These are phyloP conservation scores for Globisporangium megalacanthum DNA, from an alignment of 352 stramenopile species.

Conservation along the genomic window DNA sequence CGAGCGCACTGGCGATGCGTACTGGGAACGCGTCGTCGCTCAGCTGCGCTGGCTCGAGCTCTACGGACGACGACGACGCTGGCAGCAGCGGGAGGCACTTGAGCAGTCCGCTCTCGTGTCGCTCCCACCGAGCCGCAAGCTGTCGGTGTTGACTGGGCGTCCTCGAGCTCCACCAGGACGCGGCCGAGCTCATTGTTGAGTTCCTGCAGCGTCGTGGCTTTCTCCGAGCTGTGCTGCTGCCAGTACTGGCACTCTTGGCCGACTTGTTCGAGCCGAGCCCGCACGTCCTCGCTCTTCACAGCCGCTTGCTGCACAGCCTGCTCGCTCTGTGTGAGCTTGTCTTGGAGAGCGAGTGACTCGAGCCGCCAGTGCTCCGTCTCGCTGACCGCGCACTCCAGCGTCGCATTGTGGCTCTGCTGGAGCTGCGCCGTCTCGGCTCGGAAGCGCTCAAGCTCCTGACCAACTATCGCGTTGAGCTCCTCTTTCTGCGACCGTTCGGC, in stretches of 20 bases:
- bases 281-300: slow-evolving; percentile 27
- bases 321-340: slow-evolving; percentile 17
- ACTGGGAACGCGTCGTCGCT: slow-evolving; percentile 13
- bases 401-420: slow-evolving; percentile 17
- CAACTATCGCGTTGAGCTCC: slow-evolving; percentile 57
- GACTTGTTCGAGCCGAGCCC: slow-evolving; percentile 23
- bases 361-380: slow-evolving; percentile 21
- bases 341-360: slow-evolving; percentile 13
- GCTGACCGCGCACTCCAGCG: slow-evolving; percentile 20
- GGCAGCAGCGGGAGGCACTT: slow-evolving; percentile 31
- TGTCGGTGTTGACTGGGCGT: slow-evolving; percentile 27
- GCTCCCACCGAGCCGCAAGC: slow-evolving; percentile 27
- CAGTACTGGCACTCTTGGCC: slow-evolving; percentile 38
- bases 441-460: slow-evolving; percentile 40
- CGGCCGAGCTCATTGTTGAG: slow-evolving; percentile 51
- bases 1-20: slow-evolving; percentile 14
- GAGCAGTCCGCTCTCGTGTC: slow-evolving; percentile 15
- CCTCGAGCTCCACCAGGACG: slow-evolving; percentile 28
- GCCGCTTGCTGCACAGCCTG: slow-evolving; percentile 11
- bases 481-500: slow-evolving; percentile 59
- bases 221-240: slow-evolving; percentile 38
- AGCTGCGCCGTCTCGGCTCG: slow-evolving; percentile 28
- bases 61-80: not conserved
- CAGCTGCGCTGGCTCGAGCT: not conserved
- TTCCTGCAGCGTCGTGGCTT: slow-evolving; percentile 46